phyloP scores from a whole-genome alignment of 2,329 filamentous ascomycete species.

The Claviceps cyperi region DNA sequence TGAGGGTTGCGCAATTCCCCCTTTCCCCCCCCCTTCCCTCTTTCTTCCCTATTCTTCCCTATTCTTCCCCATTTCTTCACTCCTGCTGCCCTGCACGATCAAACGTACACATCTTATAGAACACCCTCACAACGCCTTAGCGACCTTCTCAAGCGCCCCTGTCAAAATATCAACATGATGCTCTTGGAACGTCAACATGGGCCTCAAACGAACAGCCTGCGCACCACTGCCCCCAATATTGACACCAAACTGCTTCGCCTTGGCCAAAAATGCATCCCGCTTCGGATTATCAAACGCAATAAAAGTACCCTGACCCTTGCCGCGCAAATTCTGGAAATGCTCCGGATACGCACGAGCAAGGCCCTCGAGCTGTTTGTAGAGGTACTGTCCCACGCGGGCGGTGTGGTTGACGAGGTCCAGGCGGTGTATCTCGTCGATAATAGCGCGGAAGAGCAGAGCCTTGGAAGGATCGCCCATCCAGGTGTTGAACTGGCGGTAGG shows the following conservation, averaged over 20 bases:
- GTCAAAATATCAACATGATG: slow-evolving; percentile 78
- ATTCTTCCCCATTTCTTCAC: too few species aligned
- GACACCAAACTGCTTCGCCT: slow-evolving; percentile 65
- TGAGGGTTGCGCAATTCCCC: too few species aligned
- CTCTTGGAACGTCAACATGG: slow-evolving; percentile 88
- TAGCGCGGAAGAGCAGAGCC: slow-evolving; percentile 72
- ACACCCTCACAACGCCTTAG: slow-evolving; percentile 25
- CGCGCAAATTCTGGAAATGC: slow-evolving; percentile 70
- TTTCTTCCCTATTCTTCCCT: background rate
- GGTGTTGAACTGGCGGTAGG: slow-evolving; percentile 93
- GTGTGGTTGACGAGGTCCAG: slow-evolving; percentile 69
- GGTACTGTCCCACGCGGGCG: slow-evolving; percentile 62
- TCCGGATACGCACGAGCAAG: slow-evolving; percentile 58
- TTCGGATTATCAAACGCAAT: slow-evolving; percentile 79
- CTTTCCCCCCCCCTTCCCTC: background rate
- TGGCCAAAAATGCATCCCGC: slow-evolving; percentile 64
- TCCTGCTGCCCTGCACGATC: too few species aligned
- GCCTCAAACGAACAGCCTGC: slow-evolving; percentile 62
- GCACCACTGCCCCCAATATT: slow-evolving; percentile 78
- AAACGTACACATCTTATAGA: too few species aligned
- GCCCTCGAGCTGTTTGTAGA: slow-evolving; percentile 54
- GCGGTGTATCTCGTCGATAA: slow-evolving; percentile 66
- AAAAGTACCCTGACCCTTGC: slow-evolving; percentile 80
- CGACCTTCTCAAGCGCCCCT: slow-evolving; percentile 62
- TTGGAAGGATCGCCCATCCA: slow-evolving; percentile 91